Evolutionary conservation across 1,284 basidiomycete species (phyloP).

Genomic region (Ustilago curta): DNA sequence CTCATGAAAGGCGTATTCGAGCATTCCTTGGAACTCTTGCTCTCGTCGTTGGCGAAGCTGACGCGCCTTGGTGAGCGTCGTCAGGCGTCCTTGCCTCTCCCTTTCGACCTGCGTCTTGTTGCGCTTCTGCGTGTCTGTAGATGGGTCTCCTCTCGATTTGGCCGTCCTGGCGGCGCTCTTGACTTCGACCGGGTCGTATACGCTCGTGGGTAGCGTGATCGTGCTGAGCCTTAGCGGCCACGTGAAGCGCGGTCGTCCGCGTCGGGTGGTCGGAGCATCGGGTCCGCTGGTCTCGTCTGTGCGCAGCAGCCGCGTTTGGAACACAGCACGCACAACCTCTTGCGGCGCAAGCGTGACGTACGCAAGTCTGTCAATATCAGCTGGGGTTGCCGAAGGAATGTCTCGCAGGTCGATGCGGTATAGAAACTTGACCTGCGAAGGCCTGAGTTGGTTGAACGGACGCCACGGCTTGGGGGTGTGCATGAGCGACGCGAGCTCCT

Average conservation of each 20-base stretch:
- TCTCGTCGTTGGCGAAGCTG: constrained; percentile 36
- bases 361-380: constrained; percentile 30
- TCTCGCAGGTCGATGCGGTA: constrained; percentile 28
- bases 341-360: constrained; percentile 28
- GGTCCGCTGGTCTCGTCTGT: constrained; percentile 7
- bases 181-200: constrained; percentile 15
- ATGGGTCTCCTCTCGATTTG: not conserved
- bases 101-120: constrained; percentile 18
- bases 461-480: constrained; percentile 26
- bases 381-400: constrained; percentile 12
- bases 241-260: constrained; percentile 17
- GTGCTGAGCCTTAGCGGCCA: constrained; percentile 40
- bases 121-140: not conserved
- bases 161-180: not conserved
- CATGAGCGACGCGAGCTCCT: constrained; percentile 19
- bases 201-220: constrained; percentile 22
- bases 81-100: constrained; percentile 32
- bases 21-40: constrained; percentile 28
- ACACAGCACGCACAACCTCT: constrained; percentile 27
- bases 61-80: constrained; percentile 43
- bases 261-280: not conserved
- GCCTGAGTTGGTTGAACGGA: constrained; percentile 27
- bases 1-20: constrained; percentile 26
- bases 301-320: constrained; percentile 6
- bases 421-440: constrained; percentile 39